These are phyloP conservation scores for Tarenaya hassleriana DNA, from an alignment of 345 rosid genomes.

Conservation along the genomic window DNA sequence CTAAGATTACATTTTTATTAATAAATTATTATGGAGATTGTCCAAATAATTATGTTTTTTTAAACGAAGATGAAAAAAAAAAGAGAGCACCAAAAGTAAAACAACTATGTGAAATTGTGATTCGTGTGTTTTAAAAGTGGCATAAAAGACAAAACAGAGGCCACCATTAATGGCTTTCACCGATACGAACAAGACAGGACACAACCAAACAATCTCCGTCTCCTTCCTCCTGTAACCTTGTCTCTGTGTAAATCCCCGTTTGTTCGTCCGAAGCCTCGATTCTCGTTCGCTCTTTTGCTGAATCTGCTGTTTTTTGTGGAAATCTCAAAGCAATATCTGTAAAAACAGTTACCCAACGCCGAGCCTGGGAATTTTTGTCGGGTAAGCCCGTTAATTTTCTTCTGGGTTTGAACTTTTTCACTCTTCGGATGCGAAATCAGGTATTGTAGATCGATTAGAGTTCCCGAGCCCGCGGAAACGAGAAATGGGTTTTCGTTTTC, in stretches of 20 bases:
- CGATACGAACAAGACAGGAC: slow-evolving; percentile 28
- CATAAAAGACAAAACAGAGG: slow-evolving; percentile 19
- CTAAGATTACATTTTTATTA: too few relatives aligned
- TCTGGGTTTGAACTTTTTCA: slow-evolving; percentile 2
- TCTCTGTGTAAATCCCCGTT: slow-evolving; percentile 12
- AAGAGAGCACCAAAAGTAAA: too few relatives aligned
- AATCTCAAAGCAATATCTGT: slow-evolving; percentile 11
- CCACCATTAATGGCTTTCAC: slow-evolving; percentile 25
- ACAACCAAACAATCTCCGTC: slow-evolving; percentile 19
- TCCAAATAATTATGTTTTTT: too few relatives aligned
- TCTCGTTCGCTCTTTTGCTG: slow-evolving; percentile 1
- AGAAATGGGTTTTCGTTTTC: slow-evolving; percentile 5
- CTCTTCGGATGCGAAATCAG: background rate
- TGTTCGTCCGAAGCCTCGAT: background rate
- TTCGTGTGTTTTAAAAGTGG: slow-evolving; percentile 7
- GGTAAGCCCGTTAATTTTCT: background rate
- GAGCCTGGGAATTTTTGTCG: slow-evolving; percentile 1
- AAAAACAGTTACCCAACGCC: slow-evolving; percentile 12
- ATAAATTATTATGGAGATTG: too few relatives aligned
- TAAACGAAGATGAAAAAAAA: too few relatives aligned
- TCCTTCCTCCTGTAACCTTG: slow-evolving; percentile 19
- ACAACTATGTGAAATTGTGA: too few relatives aligned
- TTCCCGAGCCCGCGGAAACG: background rate
- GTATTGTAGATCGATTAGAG: background rate
- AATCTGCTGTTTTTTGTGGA: slow-evolving; percentile 5